A percentile compares a stretch with the other conserved stretches of the same genome.
These are phyloP conservation scores for Craspedostauros australis DNA, from an alignment of 108 stramenopile species.

Conservation along the genomic window DNA sequence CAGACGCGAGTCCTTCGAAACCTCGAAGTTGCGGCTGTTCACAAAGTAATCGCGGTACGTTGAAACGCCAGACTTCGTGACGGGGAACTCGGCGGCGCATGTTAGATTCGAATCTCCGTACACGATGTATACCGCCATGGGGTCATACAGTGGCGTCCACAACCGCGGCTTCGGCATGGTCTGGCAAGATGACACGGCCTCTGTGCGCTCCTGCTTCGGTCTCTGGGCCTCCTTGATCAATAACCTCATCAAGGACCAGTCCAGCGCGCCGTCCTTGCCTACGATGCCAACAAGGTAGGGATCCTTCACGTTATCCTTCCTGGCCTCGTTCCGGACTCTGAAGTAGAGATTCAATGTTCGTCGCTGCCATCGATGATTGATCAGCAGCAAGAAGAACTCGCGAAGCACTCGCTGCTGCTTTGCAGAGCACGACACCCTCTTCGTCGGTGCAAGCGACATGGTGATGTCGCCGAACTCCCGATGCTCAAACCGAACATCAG, in stretches of 20 bases:
- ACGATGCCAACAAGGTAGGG: conserved; percentile 39
- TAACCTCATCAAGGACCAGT: conserved; percentile 34
- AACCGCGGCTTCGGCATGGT: conserved; percentile 20
- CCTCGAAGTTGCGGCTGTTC: conserved; percentile 1
- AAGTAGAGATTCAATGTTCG: conserved; percentile 18
- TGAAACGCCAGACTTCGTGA: conserved; percentile 13
- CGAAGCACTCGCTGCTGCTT: conserved; percentile 9
- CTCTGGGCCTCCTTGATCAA: conserved; percentile 30
- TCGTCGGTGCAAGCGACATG: conserved; percentile 8
- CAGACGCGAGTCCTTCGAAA: conserved; percentile 17
- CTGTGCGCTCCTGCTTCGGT: conserved; percentile 19
- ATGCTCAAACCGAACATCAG: conserved; percentile 18
- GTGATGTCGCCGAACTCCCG: conserved; percentile 33
- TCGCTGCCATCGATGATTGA: conserved; percentile 46
- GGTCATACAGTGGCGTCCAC: conserved; percentile 30
- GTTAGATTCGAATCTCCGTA: conserved; percentile 26
- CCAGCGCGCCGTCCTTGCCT: conserved; percentile 12
- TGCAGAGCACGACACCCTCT: conserved; percentile 1
- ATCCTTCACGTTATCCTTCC: conserved; percentile 9
- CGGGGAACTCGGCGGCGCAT: conserved; percentile 27
- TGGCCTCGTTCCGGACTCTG: conserved; percentile 7
- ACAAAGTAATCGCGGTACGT: conserved; percentile 39
- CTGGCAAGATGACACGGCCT: neutral
- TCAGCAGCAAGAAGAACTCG: conserved; percentile 29
- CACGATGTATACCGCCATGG: conserved; percentile 23